Evolutionary conservation across 2,329 filamentous ascomycete species (phyloP), one percentile per base, ranked within the genome.

Genomic region (Talaromyces pinophilus): DNA sequence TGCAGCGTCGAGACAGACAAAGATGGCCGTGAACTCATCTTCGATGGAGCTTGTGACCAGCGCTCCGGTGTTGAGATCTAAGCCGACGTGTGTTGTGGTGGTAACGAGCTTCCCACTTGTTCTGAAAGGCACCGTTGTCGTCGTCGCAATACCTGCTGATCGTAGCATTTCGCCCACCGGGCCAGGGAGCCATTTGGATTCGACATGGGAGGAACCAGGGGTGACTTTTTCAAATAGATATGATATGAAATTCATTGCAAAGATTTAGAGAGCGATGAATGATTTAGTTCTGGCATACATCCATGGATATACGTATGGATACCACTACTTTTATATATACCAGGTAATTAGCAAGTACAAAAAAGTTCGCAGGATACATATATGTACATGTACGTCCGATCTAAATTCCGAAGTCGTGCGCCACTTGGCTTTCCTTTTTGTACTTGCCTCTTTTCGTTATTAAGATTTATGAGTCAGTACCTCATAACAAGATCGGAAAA

Each of bases 1-100:
- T 1, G 69, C 69, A 10, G 63, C 67, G 46, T 68, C 67, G 3
- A 69, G 67, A 46, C 69, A 70, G 33, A 46, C 48, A 55, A 70
- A 69, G 15, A 69, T 69, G 33, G 69, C 69, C 15, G 67, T 60
- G 33, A 70, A 70, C 28, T 70, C 54, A 19, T 57, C 54, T 57
- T 57, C 54, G 19, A 19, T 17, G 30, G 54, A 57, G 25, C 54
- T 57, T n/a, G 54, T 57, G 54, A 57, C 54, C 54, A 57, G 54
- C 28, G 3, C 28, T 38, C 54, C 54, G 11, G 54, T n/a, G 54
- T 28, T 19, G 54, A 57, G 54, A 57, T 57, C 54, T 38, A 57
- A 57, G 54, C 54, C 54, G 54, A 57, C 54, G 15, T 57, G 54
- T 38, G 54, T 57, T 57, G 54, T 57, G 17, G 54, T 57, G 4